phyloP scores from a whole-genome alignment of 306 rosid genomes.

The Trifolium dubium region DNA sequence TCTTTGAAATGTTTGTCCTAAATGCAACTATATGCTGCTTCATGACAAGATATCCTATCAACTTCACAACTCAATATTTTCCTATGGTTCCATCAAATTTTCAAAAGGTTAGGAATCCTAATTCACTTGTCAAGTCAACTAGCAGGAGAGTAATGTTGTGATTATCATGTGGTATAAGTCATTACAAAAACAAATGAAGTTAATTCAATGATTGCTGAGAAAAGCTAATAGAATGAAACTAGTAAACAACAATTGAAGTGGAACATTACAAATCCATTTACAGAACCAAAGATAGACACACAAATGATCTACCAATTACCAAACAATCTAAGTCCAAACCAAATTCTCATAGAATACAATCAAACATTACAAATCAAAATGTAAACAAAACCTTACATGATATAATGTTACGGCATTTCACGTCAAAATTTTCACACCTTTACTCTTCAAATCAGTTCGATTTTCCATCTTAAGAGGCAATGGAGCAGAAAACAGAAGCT shows the following conservation, averaged over 20 bases:
- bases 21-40: neutral
- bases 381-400: constrained; percentile 37
- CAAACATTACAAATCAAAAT: constrained; percentile 41
- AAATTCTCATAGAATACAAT: constrained; percentile 31
- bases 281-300: constrained; percentile 37
- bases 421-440: constrained; percentile 52
- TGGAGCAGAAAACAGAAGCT: constrained; percentile 70
- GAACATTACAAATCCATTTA: constrained; percentile 36
- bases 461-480: constrained; percentile 85
- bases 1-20: neutral
- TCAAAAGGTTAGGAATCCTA: no score
- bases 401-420: constrained; percentile 34
- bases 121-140: no score
- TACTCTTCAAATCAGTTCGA: constrained; percentile 55
- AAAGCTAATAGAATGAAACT: neutral
- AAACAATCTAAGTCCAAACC: constrained; percentile 36
- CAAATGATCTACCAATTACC: constrained; percentile 35
- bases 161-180: neutral
- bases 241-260: constrained; percentile 34
- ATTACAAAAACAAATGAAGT: constrained; percentile 7
- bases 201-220: constrained; percentile 18
- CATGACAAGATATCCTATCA: neutral
- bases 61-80: neutral
- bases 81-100: neutral
- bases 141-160: neutral